A percentile compares a stretch with the other conserved stretches of the same genome.
Evolutionary conservation across 176 grass and related monocot genomes (phyloP).

Genomic region (Musa beccarii): DNA sequence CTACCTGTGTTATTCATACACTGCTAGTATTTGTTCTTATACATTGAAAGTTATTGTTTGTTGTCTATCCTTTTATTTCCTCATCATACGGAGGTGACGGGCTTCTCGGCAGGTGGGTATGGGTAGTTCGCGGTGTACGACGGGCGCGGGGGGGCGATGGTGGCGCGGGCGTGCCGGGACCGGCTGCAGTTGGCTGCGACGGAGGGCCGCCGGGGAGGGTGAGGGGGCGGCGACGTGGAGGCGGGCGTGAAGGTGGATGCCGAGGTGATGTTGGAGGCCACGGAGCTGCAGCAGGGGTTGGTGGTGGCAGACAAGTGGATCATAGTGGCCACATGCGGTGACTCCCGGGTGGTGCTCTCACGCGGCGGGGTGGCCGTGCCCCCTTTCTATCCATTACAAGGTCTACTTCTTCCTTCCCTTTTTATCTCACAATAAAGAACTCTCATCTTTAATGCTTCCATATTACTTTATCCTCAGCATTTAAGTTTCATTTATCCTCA

Average conservation of each 20-base stretch:
- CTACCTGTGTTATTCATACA: no score
- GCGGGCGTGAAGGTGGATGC: constrained; percentile 21
- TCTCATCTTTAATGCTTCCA: no score
- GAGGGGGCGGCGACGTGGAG: constrained; percentile 15
- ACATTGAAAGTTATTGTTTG: no score
- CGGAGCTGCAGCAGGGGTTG: not conserved
- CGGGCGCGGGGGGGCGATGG: not conserved
- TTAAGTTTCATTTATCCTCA: not conserved
- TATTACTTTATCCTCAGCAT: not conserved
- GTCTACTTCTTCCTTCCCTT: not conserved
- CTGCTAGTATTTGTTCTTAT: no score
- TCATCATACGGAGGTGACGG: not conserved
- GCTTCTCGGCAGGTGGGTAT: not conserved
- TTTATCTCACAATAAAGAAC: no score
- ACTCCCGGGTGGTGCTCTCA: constrained; percentile 35
- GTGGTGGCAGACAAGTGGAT: constrained; percentile 26
- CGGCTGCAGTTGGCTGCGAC: constrained; percentile 3
- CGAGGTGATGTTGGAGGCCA: constrained; percentile 14
- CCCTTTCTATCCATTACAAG: constrained; percentile 27
- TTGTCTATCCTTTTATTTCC: no score
- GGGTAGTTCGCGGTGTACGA: constrained; percentile 7
- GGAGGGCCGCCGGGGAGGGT: not conserved
- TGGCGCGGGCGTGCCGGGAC: constrained; percentile 2
- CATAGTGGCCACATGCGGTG: constrained; percentile 39
- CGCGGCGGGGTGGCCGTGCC: constrained; percentile 23